Conservation (phyloP, 352 stramenopile genomes). For the Halophytophthora batemanensis region DNA sequence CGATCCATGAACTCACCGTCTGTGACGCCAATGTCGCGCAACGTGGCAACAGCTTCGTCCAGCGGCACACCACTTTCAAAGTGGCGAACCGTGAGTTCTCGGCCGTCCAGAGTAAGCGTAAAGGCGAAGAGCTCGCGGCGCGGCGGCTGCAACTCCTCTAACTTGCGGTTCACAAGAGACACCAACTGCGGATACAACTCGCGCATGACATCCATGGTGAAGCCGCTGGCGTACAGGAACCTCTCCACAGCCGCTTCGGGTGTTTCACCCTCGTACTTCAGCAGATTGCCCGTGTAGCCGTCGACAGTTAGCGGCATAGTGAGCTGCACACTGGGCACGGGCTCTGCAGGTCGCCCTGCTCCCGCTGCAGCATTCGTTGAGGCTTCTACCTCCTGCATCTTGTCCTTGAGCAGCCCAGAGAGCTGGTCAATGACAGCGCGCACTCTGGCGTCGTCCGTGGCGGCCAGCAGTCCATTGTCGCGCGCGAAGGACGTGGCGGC, state of each 20-base stretch:
- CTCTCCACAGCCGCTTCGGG: constrained; percentile 54
- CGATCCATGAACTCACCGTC: constrained; percentile 52
- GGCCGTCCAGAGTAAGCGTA: constrained; percentile 46
- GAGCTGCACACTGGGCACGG: constrained; percentile 46
- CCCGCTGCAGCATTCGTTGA: constrained; percentile 5
- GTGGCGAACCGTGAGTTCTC: constrained; percentile 48
- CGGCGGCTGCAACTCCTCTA: constrained; percentile 49
- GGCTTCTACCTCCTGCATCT: constrained; percentile 51
- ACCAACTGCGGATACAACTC: constrained; percentile 63
- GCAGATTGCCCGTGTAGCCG: constrained; percentile 37
- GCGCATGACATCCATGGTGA: constrained; percentile 61
- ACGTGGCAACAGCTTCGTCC: constrained; percentile 54
- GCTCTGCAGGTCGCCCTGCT: constrained; percentile 6
- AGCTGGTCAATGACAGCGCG: constrained; percentile 63
- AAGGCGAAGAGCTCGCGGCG: constrained; percentile 65
- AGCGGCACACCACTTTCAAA: constrained; percentile 61
- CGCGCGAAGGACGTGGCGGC: constrained; percentile 59
- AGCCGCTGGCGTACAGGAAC: constrained; percentile 59
- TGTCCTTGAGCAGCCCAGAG: constrained; percentile 60
- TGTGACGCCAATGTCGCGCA: constrained; percentile 39
- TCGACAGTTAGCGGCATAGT: constrained; percentile 60
- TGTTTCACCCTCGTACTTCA: constrained; percentile 61
- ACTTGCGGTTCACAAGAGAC: constrained; percentile 49
- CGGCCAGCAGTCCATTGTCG: constrained; percentile 50
- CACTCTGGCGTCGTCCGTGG: constrained; percentile 44